These are phyloP conservation scores for Pythium dissimile DNA, from an alignment of 352 stramenopile genomes.

Conservation along the genomic window DNA sequence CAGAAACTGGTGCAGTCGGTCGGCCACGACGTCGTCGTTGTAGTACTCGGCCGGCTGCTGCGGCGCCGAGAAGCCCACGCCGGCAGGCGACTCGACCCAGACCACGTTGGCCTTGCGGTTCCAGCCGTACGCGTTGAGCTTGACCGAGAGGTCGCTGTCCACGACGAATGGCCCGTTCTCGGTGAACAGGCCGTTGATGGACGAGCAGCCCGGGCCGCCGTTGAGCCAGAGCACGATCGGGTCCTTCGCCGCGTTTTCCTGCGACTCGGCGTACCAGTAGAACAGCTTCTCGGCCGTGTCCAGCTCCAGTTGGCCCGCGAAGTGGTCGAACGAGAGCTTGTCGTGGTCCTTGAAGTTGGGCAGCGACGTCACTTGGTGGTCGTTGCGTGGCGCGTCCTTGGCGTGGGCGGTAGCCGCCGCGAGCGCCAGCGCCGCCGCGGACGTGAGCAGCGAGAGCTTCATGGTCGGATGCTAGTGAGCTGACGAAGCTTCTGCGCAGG, in stretches of 20 bases:
- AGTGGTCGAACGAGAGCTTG: conserved; percentile 57
- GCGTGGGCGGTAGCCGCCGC: neutral
- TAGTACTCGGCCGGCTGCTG: conserved; percentile 46
- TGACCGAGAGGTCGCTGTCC: conserved; percentile 40
- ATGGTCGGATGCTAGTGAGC: no score
- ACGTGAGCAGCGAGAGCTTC: conserved; percentile 3
- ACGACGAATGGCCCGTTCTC: conserved; percentile 73
- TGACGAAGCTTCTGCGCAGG: no score
- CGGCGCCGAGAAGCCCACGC: conserved; percentile 76
- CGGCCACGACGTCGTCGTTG: conserved; percentile 42
- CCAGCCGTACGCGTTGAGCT: conserved; percentile 82
- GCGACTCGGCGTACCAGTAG: conserved; percentile 70
- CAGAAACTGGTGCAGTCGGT: conserved; percentile 58
- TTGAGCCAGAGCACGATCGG: conserved; percentile 92
- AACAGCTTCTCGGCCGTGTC: conserved; percentile 54
- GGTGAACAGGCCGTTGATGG: conserved; percentile 77
- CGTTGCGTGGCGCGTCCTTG: conserved; percentile 12
- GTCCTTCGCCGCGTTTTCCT: conserved; percentile 41
- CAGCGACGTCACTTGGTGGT: conserved; percentile 44
- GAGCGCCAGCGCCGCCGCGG: neutral
- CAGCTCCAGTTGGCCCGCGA: conserved; percentile 45
- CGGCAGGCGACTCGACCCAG: conserved; percentile 87
- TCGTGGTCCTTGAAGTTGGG: conserved; percentile 37
- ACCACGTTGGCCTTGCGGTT: conserved; percentile 87
- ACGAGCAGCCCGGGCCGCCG: conserved; percentile 86